Evolutionary conservation across 306 rosid species (phyloP).

Genomic region (Cicer yamashitae): DNA sequence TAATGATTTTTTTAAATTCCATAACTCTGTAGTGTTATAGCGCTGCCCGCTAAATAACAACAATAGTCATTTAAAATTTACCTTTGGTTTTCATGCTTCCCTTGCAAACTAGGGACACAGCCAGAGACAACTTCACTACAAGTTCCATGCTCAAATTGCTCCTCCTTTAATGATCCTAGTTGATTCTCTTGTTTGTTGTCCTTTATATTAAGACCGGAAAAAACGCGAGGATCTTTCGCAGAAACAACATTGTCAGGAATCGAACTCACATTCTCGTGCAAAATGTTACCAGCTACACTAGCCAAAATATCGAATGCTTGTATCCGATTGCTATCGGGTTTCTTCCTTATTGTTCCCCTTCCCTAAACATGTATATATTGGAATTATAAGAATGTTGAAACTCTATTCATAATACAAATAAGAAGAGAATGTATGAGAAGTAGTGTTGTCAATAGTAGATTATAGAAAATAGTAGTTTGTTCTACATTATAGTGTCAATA

Average conservation of each 20-base stretch:
- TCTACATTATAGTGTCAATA: no score
- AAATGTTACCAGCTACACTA: constrained; percentile 67
- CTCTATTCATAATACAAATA: constrained; percentile 8
- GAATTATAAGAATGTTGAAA: constrained; percentile 43
- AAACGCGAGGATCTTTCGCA: constrained; percentile 36
- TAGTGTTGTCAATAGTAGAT: no score
- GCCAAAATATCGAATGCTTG: constrained; percentile 77
- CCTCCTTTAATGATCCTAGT: constrained; percentile 45
- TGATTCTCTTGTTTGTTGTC: constrained; percentile 44
- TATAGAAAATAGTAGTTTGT: no score
- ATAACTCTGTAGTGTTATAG: no score
- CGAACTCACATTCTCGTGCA: constrained; percentile 56
- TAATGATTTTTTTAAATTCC: no score
- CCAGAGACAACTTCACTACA: constrained; percentile 46
- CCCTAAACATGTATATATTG: constrained; percentile 57
- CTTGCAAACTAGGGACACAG: constrained; percentile 40
- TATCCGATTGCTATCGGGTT: constrained; percentile 51
- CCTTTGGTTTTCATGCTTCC: constrained; percentile 54
- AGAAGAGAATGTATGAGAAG: no score
- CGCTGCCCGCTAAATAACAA: no score
- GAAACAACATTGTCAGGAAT: constrained; percentile 37
- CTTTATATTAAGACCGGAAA: constrained; percentile 29
- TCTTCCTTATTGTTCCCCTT: constrained; percentile 62
- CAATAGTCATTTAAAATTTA: constrained; percentile 38
- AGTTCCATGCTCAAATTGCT: constrained; percentile 47